These are phyloP conservation scores for Aureobasidium sp. DNA, from an alignment of 2,329 filamentous ascomycete species.

Conservation along the genomic window DNA sequence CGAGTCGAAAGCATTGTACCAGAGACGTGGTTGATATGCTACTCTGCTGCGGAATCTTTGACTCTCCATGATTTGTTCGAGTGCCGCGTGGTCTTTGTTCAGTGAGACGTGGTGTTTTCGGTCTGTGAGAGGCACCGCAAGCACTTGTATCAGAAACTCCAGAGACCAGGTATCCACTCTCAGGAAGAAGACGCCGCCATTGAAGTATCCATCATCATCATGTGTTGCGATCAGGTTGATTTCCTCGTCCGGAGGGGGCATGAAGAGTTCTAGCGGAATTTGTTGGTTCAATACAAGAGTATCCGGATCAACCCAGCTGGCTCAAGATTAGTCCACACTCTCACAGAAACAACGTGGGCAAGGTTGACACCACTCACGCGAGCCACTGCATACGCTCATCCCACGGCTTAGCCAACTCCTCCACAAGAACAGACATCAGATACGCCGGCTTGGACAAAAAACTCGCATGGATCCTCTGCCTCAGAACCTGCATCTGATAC, in stretches of 20 bases:
- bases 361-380: constrained; percentile 18
- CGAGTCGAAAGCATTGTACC: constrained; percentile 25
- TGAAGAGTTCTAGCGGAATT: constrained; percentile 25
- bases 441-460: constrained; percentile 20
- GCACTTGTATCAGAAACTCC: constrained; percentile 18
- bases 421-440: constrained; percentile 21
- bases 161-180: constrained; percentile 21
- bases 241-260: constrained; percentile 23
- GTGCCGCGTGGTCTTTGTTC: constrained; percentile 15
- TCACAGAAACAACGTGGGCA: not conserved
- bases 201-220: constrained; percentile 21
- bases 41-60: constrained; percentile 12
- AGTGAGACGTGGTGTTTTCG: constrained; percentile 17
- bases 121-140: constrained; percentile 16
- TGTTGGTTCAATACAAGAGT: constrained; percentile 23
- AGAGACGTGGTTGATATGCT: constrained; percentile 17
- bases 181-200: constrained; percentile 25
- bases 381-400: constrained; percentile 24
- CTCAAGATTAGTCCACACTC: not conserved
- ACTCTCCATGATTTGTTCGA: constrained; percentile 14
- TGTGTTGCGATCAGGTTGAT: constrained; percentile 20
- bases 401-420: constrained; percentile 23
- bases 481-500: constrained; percentile 29
- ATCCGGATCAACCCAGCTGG: constrained; percentile 22
- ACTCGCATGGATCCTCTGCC: constrained; percentile 21